phyloP scores from a whole-genome alignment of 257 asterid species.

The Petunia secreta region DNA sequence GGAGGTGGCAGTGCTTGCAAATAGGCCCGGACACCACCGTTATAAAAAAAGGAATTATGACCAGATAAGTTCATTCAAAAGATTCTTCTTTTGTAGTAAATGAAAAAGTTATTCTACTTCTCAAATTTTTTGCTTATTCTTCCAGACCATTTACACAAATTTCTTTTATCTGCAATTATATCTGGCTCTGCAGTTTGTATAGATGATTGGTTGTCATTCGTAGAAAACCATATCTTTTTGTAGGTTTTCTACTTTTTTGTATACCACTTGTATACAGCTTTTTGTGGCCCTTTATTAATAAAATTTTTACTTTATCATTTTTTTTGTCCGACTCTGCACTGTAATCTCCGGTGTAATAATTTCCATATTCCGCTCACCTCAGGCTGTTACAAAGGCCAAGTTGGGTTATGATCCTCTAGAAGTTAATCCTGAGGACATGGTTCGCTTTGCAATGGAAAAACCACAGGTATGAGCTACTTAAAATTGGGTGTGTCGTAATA shows the following conservation, averaged over 20 bases:
- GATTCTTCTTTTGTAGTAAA: constrained; percentile 17
- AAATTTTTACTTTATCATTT: too few species aligned
- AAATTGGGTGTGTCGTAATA: constrained; percentile 8
- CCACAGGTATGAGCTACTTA: constrained; percentile 74
- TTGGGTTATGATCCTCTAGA: constrained; percentile 96
- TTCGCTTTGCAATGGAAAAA: constrained; percentile 90
- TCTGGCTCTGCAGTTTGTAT: not conserved
- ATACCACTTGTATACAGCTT: too few species aligned
- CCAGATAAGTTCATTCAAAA: not conserved
- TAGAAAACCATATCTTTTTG: too few species aligned
- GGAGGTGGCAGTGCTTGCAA: too few species aligned
- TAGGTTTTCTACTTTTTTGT: too few species aligned
- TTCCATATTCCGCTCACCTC: constrained; percentile 31
- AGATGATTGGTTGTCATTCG: too few species aligned
- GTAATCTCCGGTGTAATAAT: constrained; percentile 4
- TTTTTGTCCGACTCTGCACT: not conserved
- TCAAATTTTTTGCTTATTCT: not conserved
- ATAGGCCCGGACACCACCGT: too few species aligned
- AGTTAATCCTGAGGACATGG: constrained; percentile 99
- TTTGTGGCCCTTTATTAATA: too few species aligned
- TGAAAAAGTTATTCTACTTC: not conserved
- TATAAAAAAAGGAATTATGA: not conserved
- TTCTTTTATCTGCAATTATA: not conserved
- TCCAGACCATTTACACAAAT: not conserved
- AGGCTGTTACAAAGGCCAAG: constrained; percentile 99